A percentile compares a stretch with the other conserved stretches of the same genome.
Conservation (phyloP, 2,329 filamentous ascomycete genomes). For the Fusarium dlaminii region DNA sequence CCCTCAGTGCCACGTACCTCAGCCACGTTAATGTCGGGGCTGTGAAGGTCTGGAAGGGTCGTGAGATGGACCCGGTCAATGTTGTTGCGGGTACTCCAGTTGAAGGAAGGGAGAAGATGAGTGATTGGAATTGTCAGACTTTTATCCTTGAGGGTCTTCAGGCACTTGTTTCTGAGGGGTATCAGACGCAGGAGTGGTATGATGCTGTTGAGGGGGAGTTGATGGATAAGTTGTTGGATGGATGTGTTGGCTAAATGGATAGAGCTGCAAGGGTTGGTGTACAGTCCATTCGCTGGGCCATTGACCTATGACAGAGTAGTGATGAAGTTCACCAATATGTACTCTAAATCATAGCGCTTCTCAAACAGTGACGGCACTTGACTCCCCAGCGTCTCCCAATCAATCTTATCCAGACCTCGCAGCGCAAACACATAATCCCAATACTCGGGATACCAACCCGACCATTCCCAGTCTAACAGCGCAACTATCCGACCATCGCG, state of each 20-base stretch:
- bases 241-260: not conserved
- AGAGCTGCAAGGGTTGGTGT: not conserved
- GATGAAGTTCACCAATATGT: constrained; percentile 19
- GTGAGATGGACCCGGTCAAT: not conserved
- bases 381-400: constrained; percentile 16
- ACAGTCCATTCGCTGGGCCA: not conserved
- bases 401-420: constrained; percentile 23
- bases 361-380: constrained; percentile 11
- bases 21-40: not conserved
- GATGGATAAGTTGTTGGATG: not conserved
- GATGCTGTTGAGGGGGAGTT: not conserved
- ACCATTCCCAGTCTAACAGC: constrained; percentile 18
- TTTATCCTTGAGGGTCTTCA: not conserved
- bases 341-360: constrained; percentile 15
- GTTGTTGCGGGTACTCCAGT: not conserved
- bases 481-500: constrained; percentile 12
- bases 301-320: not conserved
- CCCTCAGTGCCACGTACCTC: not conserved
- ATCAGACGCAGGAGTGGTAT: not conserved
- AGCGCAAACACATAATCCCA: constrained; percentile 23
- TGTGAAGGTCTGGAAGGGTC: not conserved
- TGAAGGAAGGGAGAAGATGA: not conserved
- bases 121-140: not conserved
- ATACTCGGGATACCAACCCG: constrained; percentile 20
- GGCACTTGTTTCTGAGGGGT: not conserved